Conservation (phyloP, 2,329 filamentous ascomycete genomes). For the Penicillium vulpinum region DNA sequence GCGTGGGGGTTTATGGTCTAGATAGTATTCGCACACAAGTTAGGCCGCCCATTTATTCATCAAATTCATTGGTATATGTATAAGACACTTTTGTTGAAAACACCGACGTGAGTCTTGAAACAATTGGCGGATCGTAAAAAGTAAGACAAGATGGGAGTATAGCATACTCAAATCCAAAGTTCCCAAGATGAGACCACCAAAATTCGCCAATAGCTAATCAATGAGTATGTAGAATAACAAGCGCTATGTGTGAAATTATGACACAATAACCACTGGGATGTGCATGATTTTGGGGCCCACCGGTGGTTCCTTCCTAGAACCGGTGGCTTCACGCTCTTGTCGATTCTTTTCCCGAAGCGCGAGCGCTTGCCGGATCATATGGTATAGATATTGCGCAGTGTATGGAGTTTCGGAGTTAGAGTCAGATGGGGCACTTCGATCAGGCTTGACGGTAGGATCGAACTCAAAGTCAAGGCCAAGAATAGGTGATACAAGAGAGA, state of each 20-base stretch:
- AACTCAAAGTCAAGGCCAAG: constrained; percentile 14
- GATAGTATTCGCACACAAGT: background rate
- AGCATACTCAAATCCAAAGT: background rate
- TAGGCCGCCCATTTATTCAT: background rate
- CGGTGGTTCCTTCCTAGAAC: background rate
- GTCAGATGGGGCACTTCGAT: background rate
- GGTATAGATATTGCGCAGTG: constrained; percentile 11
- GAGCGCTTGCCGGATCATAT: constrained; percentile 15
- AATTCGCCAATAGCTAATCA: background rate
- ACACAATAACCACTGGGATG: constrained; percentile 18
- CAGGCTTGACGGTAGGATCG: constrained; percentile 14
- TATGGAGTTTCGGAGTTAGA: constrained; percentile 10
- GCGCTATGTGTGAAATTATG: constrained; percentile 10
- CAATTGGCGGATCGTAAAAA: background rate
- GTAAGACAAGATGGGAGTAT: background rate
- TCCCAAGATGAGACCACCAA: background rate
- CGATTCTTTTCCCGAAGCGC: constrained; percentile 17
- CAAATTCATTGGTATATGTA: constrained; percentile 1
- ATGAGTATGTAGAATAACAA: background rate
- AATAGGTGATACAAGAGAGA: constrained; percentile 25
- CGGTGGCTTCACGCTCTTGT: constrained; percentile 12
- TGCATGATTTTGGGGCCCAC: constrained; percentile 20
- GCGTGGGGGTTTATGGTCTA: too few species aligned
- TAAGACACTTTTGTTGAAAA: background rate
- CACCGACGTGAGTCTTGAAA: background rate